A percentile compares a stretch with the other conserved stretches of the same genome.
Conservation (phyloP, 2,329 filamentous ascomycete species). For the Aspergillus aculeatinus region DNA sequence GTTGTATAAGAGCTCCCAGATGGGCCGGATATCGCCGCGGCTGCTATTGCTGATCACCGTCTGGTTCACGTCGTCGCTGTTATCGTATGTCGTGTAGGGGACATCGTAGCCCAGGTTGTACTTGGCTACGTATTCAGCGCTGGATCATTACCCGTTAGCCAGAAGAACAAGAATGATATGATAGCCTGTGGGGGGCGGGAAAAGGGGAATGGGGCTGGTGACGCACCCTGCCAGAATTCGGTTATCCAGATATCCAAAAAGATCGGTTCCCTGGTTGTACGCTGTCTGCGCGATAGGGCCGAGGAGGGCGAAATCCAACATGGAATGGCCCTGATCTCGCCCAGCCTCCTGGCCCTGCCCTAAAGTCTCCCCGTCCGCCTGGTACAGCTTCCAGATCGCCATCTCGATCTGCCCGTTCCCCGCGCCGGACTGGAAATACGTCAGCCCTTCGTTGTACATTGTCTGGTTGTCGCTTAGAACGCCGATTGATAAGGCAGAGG, state of each 20-base stretch:
- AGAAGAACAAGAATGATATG: no score
- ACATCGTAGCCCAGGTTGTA: slow-evolving; percentile 48
- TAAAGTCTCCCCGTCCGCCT: slow-evolving; percentile 27
- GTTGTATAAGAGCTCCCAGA: slow-evolving; percentile 42
- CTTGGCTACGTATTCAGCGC: slow-evolving; percentile 29
- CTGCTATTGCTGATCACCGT: slow-evolving; percentile 31
- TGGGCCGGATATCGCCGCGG: slow-evolving; percentile 40
- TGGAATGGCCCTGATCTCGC: slow-evolving; percentile 48
- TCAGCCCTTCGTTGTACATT: slow-evolving; percentile 40
- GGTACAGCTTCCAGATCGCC: slow-evolving; percentile 11
- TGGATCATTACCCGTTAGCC: background rate
- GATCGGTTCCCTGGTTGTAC: slow-evolving; percentile 46
- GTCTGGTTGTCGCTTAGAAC: slow-evolving; percentile 46
- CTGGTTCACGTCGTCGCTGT: slow-evolving; percentile 36
- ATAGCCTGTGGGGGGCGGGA: no score
- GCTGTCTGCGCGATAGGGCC: slow-evolving; percentile 45
- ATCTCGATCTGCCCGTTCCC: slow-evolving; percentile 34
- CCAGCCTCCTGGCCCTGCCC: slow-evolving; percentile 46
- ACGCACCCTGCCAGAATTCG: slow-evolving; percentile 39
- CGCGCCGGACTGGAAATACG: slow-evolving; percentile 43
- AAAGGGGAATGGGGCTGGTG: no score
- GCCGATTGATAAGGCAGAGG: slow-evolving; percentile 43
- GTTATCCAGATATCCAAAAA: slow-evolving; percentile 38
- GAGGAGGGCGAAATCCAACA: slow-evolving; percentile 41
- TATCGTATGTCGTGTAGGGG: slow-evolving; percentile 44